Base-by-base conservation (phyloP, 257 asterid genomes). In the Henckelia pumila region DNA sequence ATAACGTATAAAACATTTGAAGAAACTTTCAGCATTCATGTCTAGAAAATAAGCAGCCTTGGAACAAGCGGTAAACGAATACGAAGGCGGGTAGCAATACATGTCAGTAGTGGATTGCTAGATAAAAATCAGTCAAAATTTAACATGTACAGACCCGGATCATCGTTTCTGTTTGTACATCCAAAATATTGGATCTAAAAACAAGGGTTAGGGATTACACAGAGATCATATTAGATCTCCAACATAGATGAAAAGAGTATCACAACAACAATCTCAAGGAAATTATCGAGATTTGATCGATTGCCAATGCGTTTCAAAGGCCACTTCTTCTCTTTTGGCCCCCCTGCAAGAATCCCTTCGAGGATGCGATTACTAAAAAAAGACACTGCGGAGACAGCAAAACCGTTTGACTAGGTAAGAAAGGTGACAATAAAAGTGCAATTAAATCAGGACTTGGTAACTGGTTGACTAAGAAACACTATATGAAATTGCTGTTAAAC, bases 131-230 rank as follows among this genome's bases (percentile, higher is more conserved):
- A 53, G 58, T 59, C 79, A 77, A 80, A 80, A 80, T 67, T 73
- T 76, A 64, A 63, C 71, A 16, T 56, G 66, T 71, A 77, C 85
- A 80, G 49, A 71, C 47, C 24, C 4, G 63, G 20, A 61, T 35
- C 56, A 56, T 35, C 49, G 71, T 56, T 66, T 3, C 19, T 21
- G 60, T 57, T 75, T 64, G 49, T 24, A 65, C 61, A 73, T 61
- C 61, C 26, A 44, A 58, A 76, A 44, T 35, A 56, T 57, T 37
- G 37, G 47, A 66, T 68, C 62, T 70, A 70, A 71, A 47, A 16
- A 28, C 61, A 71, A 69, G 57, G 75, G 69, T 69, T 75, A 66
- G 72, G 64, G 64, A 53, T 68, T 64, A 75, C 83, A 75, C 26
- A 59, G 71, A 63, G 40, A 71, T 71, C 55, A 70, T 63, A 56